phyloP scores from a whole-genome alignment of 2,329 filamentous ascomycete species.

The Alternaria gansuensis region DNA sequence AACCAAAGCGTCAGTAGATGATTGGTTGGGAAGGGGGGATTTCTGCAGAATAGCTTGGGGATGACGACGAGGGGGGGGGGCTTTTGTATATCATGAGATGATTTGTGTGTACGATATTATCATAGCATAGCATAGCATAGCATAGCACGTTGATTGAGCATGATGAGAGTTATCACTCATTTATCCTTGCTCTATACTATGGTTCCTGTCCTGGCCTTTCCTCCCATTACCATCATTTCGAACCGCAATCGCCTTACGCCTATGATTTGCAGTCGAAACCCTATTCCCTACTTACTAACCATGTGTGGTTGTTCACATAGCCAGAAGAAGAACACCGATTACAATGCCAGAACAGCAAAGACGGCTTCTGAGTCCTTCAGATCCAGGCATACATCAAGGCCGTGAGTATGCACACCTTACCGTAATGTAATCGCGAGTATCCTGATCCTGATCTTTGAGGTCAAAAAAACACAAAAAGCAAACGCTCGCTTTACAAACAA shows the following conservation, averaged over 20 bases:
- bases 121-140: neutral
- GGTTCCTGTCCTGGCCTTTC: neutral
- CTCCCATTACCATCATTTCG: neutral
- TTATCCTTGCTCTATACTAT: conserved; percentile 10
- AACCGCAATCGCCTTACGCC: neutral
- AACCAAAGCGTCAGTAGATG: conserved; percentile 41
- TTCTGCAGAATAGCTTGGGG: neutral
- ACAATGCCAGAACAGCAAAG: conserved; percentile 4
- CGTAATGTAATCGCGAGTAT: conserved; percentile 30
- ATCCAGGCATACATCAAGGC: conserved; percentile 9
- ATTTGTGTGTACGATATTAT: no score
- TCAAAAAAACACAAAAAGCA: conserved; percentile 17
- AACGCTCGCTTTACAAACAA: conserved; percentile 32
- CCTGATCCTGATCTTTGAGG: conserved; percentile 13
- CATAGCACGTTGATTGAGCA: neutral
- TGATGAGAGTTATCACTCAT: neutral
- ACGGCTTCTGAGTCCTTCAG: neutral
- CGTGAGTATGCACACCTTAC: conserved; percentile 2
- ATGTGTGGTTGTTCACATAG: neutral
- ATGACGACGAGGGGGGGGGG: no score
- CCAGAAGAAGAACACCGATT: conserved; percentile 3
- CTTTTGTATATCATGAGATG: no score
- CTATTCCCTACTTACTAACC: conserved; percentile 1
- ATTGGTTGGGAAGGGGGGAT: neutral
- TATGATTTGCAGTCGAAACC: neutral